These are phyloP conservation scores for Royoungia palumana DNA, from an alignment of 768 basidiomycete genomes.

Conservation along the genomic window DNA sequence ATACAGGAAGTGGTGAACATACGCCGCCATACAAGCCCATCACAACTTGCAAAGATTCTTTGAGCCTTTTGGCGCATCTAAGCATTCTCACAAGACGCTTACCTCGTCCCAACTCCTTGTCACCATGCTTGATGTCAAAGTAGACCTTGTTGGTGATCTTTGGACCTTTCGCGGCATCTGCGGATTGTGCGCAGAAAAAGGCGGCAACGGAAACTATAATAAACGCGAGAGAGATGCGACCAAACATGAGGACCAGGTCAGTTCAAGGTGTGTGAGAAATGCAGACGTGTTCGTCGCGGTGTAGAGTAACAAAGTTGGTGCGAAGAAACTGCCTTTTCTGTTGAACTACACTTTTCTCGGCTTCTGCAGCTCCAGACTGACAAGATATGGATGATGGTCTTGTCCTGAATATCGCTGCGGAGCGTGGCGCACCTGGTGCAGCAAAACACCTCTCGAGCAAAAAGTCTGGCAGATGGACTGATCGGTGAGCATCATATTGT, in stretches of 20 bases:
- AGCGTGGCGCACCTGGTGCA: slow-evolving; percentile 28
- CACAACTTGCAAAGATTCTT: slow-evolving; percentile 47
- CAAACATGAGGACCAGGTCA: slow-evolving; percentile 42
- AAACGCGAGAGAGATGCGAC: slow-evolving; percentile 59
- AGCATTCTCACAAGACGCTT: slow-evolving; percentile 21
- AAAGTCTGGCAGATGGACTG: slow-evolving; percentile 74
- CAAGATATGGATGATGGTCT: slow-evolving; percentile 65
- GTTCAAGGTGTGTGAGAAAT: slow-evolving; percentile 14
- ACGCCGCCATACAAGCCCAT: slow-evolving; percentile 92
- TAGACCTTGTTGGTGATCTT: slow-evolving; percentile 90
- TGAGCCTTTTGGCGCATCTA: neutral
- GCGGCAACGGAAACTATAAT: slow-evolving; percentile 62
- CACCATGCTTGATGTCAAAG: slow-evolving; percentile 94
- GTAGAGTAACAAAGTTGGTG: slow-evolving; percentile 7
- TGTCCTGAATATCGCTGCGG: slow-evolving; percentile 64
- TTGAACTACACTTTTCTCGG: neutral
- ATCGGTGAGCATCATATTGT: slow-evolving; percentile 49
- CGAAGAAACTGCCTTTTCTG: slow-evolving; percentile 24
- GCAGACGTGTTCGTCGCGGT: slow-evolving; percentile 23
- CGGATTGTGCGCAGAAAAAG: slow-evolving; percentile 67
- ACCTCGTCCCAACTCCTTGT: slow-evolving; percentile 81
- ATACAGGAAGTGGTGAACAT: slow-evolving; percentile 26
- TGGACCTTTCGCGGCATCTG: slow-evolving; percentile 81
- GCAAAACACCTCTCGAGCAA: slow-evolving; percentile 33
- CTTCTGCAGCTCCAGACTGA: neutral